phyloP scores from a whole-genome alignment of 495 filamentous ascomycete genomes.

The Immersiella caudata region DNA sequence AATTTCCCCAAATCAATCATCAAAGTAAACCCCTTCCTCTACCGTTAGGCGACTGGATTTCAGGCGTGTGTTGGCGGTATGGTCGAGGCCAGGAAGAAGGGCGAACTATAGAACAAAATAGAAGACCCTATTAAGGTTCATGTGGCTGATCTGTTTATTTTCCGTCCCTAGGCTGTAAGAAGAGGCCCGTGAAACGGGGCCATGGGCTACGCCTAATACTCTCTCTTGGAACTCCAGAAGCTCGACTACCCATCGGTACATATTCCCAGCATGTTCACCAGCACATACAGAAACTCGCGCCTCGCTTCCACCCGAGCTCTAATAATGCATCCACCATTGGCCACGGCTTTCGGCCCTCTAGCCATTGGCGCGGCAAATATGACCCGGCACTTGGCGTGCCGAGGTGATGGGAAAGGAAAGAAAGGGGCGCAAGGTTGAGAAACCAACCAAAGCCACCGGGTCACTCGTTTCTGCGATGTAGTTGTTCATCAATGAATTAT shows the following conservation, averaged over 20 bases:
- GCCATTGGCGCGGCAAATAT: not conserved
- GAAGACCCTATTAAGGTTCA: slow-evolving; percentile 23
- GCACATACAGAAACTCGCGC: not conserved
- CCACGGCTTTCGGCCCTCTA: not conserved
- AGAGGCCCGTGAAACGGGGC: slow-evolving; percentile 11
- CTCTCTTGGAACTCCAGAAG: not conserved
- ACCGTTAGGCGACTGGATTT: not conserved
- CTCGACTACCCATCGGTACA: not conserved
- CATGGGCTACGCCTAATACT: not conserved
- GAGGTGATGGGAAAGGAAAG: not conserved
- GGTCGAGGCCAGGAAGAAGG: slow-evolving; percentile 19
- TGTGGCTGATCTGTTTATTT: slow-evolving; percentile 39
- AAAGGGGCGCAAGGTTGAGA: not conserved
- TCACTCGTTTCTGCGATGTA: not conserved
- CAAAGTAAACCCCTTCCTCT: slow-evolving; percentile 7
- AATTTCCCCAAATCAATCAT: slow-evolving; percentile 27
- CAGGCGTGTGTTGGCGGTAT: slow-evolving; percentile 13
- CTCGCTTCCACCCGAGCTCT: not conserved
- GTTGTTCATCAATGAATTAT: not conserved
- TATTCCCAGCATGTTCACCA: not conserved
- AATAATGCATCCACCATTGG: not conserved
- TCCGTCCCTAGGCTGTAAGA: slow-evolving; percentile 42
- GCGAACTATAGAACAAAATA: slow-evolving; percentile 37
- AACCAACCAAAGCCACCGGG: not conserved
- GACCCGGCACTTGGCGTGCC: not conserved